phyloP scores from a whole-genome alignment of 129 eudicot species.

The Heracleum sosnowskyi region DNA sequence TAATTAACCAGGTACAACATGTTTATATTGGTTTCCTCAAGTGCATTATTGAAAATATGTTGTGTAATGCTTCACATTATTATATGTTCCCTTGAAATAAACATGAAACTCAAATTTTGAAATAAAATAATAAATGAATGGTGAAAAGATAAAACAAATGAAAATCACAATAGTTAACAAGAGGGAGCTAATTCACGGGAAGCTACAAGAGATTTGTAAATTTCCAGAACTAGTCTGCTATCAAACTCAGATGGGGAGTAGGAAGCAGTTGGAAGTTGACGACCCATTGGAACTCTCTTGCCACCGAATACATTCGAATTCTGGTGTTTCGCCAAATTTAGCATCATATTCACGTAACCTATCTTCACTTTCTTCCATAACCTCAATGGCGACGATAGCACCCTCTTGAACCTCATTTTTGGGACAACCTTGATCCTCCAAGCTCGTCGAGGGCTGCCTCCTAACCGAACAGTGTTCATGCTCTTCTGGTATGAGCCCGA shows the following conservation, averaged over 20 bases:
- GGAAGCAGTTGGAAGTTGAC: constrained; percentile 18
- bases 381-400: constrained; percentile 31
- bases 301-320: constrained; percentile 19
- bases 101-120: neutral
- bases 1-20: neutral
- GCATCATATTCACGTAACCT: constrained; percentile 54
- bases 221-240: constrained; percentile 46
- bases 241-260: constrained; percentile 46
- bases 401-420: constrained; percentile 30
- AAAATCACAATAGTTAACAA: neutral
- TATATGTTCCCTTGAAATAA: neutral
- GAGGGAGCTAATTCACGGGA: constrained; percentile 40
- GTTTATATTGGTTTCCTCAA: neutral
- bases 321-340: constrained; percentile 23
- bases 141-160: neutral
- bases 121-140: neutral
- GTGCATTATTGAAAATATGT: neutral
- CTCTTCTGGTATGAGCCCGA: constrained; percentile 13
- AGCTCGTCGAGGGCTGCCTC: constrained; percentile 23
- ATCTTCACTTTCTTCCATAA: constrained; percentile 47
- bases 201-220: constrained; percentile 44
- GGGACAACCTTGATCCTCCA: constrained; percentile 43
- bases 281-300: constrained; percentile 29
- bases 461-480: constrained; percentile 25
- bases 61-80: neutral